Percentiles rank a stretch among this genome's conserved stretches.
Evolutionary conservation across 257 asterid genomes (phyloP).

Genomic region (Ajuga chamaepitys): DNA sequence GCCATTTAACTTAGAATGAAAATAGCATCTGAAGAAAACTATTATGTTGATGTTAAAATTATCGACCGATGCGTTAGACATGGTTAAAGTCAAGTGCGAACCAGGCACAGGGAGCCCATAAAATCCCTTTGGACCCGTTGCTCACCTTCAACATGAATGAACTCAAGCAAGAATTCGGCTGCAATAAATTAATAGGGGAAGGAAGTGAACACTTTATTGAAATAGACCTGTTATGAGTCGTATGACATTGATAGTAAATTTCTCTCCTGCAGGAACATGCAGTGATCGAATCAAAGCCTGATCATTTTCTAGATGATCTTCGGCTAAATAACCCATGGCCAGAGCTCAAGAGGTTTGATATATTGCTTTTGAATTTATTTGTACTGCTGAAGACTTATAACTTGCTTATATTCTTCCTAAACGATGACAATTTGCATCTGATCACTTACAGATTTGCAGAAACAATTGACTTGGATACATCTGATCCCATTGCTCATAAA

Average conservation of each 20-base stretch:
- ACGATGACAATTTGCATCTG: slow-evolving; percentile 17
- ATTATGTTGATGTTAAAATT: neutral
- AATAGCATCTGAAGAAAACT: slow-evolving; percentile 5
- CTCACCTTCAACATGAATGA: neutral
- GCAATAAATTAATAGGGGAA: no score
- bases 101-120: no score
- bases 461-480: slow-evolving; percentile 63
- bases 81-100: no score
- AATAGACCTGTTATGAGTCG: neutral
- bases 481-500: slow-evolving; percentile 72
- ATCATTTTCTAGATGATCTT: slow-evolving; percentile 86
- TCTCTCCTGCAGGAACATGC: slow-evolving; percentile 73
- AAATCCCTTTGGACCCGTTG: no score
- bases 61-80: neutral
- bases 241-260: slow-evolving; percentile 10
- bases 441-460: slow-evolving; percentile 59
- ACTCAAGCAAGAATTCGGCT: neutral
- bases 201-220: neutral
- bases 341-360: slow-evolving; percentile 69
- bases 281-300: slow-evolving; percentile 94
- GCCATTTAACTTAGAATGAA: slow-evolving; percentile 5
- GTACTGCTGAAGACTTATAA: neutral
- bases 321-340: slow-evolving; percentile 95
- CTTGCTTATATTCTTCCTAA: neutral
- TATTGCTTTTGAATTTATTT: slow-evolving; percentile 12